phyloP scores from a whole-genome alignment of 768 basidiomycete species.

The Cyclocybe aegerita region DNA sequence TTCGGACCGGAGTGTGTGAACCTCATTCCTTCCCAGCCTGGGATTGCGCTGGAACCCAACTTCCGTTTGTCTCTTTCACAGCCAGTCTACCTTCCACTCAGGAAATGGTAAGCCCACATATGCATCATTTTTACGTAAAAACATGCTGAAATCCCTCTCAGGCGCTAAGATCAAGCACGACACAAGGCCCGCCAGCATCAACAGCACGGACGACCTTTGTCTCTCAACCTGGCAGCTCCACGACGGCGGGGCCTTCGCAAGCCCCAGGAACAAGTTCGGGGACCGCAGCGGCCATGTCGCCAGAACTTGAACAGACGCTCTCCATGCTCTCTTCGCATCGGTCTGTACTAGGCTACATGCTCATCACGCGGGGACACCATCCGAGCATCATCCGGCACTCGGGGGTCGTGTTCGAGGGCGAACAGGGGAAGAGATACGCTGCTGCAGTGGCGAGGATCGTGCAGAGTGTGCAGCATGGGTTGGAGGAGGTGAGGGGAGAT shows the following conservation, averaged over 20 bases:
- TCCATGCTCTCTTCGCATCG: conserved; percentile 75
- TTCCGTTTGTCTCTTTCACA: no score
- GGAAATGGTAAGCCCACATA: no score
- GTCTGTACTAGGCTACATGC: conserved; percentile 84
- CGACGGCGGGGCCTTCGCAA: conserved; percentile 18
- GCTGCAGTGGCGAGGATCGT: conserved; percentile 73
- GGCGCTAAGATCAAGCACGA: conserved; percentile 8
- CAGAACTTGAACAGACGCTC: conserved; percentile 84
- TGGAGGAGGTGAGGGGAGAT: conserved; percentile 73
- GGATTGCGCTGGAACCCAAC: no score
- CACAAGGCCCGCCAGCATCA: conserved; percentile 6
- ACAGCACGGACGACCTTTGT: conserved; percentile 27
- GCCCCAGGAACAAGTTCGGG: conserved; percentile 7
- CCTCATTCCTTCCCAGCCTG: no score
- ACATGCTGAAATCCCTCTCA: background rate
- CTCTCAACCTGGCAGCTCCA: conserved; percentile 23
- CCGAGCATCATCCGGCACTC: conserved; percentile 82
- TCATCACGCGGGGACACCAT: conserved; percentile 71
- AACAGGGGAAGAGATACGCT: conserved; percentile 77
- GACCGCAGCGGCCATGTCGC: conserved; percentile 41
- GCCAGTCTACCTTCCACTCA: no score
- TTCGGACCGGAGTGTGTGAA: no score
- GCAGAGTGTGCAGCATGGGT: conserved; percentile 70
- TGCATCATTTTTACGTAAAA: no score
- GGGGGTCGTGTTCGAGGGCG: conserved; percentile 84